These are phyloP conservation scores for Russula compacta DNA, from an alignment of 768 basidiomycete species.

Conservation along the genomic window DNA sequence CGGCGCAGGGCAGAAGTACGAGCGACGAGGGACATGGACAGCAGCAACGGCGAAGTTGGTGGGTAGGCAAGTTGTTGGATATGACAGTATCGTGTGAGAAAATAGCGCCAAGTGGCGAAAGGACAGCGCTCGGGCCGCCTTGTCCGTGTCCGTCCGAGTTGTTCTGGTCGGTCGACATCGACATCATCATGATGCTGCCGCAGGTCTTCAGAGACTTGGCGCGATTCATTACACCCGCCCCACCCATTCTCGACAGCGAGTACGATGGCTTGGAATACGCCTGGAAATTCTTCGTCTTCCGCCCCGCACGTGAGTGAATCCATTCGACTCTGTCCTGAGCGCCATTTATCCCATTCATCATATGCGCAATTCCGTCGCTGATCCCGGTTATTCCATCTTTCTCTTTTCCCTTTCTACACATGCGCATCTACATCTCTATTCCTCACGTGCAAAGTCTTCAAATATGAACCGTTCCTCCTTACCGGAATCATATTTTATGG, in stretches of 20 bases:
- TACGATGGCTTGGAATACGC: slow-evolving; percentile 70
- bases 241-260: slow-evolving; percentile 41
- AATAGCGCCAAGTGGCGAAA: background rate
- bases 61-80: background rate
- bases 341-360: background rate
- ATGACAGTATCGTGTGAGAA: background rate
- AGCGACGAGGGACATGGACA: slow-evolving; percentile 19
- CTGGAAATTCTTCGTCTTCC: slow-evolving; percentile 71
- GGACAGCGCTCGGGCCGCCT: background rate
- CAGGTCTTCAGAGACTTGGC: slow-evolving; percentile 1
- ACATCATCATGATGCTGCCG: background rate
- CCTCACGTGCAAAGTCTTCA: slow-evolving; percentile 41
- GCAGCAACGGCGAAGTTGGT: background rate
- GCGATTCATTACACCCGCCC: slow-evolving; percentile 43
- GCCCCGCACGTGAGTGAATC: slow-evolving; percentile 59
- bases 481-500: slow-evolving; percentile 47
- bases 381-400: too few relatives aligned
- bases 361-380: too few relatives aligned
- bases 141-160: too few relatives aligned
- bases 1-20: slow-evolving; percentile 15
- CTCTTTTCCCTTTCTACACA: too few relatives aligned
- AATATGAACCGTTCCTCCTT: slow-evolving; percentile 53
- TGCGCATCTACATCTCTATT: background rate
- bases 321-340: background rate
- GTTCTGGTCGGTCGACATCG: too few relatives aligned